Base-by-base conservation (phyloP, 441 rosid genomes). In the Gossypium schwendimanii region DNA sequence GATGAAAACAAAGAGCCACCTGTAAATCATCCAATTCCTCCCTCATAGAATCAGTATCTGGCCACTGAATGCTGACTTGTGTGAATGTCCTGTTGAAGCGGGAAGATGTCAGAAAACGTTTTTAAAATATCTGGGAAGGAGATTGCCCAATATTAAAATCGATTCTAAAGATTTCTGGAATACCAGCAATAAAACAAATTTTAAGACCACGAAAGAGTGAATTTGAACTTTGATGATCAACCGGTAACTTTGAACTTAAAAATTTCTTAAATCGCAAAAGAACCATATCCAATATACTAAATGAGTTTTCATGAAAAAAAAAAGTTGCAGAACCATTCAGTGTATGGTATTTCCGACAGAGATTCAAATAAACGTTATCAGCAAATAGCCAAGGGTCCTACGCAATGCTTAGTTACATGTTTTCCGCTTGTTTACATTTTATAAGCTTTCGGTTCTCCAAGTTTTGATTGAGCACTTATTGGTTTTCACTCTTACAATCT, bases 1-100 rank as follows among this genome's bases (percentile, higher is more conserved):
- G 31, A 18, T 6, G 17, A 66, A 58, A 59, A 73, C 33, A 74
- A 73, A 65, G 77, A 73, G 75, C 61, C 65, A 89, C 98, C 96
- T 96, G 99, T 75, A 96, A 80, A 85, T 96, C 98, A 84, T 96
- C 99, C 77, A 96, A 82, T 78, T 96, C 98, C 81, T 96, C 99
- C 80, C 99, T 90, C 97, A 96, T 86, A 23, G 99, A 84, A 84
- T 96, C 99, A 74, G 90, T 92, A 62, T 96, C 99, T 87, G 94
- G 97, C 99, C 99, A 96, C 82, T 96, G 98, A 50, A 88, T 84
- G 76, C 98, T 93, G 78, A 96, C 98, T 90, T 96, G 99, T 5
- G 99, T 93, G 84, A 96, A 96, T 77, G 99, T 96, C 89, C 99
- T 96, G 85, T 77, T 71, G 69, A 78, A 66, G 71, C 5, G 67